Evolutionary conservation across 2,329 filamentous ascomycete species (phyloP).

Genomic region (Alternaria burnsii): DNA sequence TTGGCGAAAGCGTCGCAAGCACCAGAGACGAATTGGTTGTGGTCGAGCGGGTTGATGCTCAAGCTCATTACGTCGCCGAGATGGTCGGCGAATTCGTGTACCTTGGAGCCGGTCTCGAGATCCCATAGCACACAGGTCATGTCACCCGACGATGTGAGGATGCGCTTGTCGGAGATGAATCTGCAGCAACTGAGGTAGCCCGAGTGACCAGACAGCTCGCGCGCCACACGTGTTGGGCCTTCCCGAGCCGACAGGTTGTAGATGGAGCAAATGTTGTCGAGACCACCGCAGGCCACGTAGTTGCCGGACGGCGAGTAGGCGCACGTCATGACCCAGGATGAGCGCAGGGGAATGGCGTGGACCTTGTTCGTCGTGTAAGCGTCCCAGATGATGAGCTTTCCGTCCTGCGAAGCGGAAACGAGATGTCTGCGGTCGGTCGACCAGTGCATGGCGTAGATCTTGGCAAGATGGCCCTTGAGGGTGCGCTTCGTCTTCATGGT

Average conservation of each 20-base stretch:
- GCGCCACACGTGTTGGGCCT: slow-evolving; percentile 94
- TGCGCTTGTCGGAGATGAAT: slow-evolving; percentile 98
- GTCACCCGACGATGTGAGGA: slow-evolving; percentile 96
- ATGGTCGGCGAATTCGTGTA: slow-evolving; percentile 98
- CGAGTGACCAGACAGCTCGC: slow-evolving; percentile 94
- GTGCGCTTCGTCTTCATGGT: slow-evolving; percentile 98
- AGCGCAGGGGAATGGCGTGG: slow-evolving; percentile 94
- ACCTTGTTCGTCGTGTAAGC: slow-evolving; percentile 99
- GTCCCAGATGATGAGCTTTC: slow-evolving; percentile 99
- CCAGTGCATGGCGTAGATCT: slow-evolving; percentile 99
- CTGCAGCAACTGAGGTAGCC: slow-evolving; percentile 98
- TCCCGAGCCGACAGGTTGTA: slow-evolving; percentile 98
- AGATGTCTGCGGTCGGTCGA: slow-evolving; percentile 97
- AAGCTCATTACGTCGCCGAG: slow-evolving; percentile 99
- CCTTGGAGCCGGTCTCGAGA: slow-evolving; percentile 95
- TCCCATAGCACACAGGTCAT: slow-evolving; percentile 99
- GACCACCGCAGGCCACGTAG: slow-evolving; percentile 96
- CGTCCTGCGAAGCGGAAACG: slow-evolving; percentile 97
- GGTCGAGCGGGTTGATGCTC: slow-evolving; percentile 98
- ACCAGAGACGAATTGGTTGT: slow-evolving; percentile 99
- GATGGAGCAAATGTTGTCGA: slow-evolving; percentile 99
- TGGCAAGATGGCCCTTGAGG: slow-evolving; percentile 95
- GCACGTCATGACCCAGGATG: slow-evolving; percentile 99
- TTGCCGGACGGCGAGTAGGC: slow-evolving; percentile 98
- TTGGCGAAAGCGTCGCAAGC: slow-evolving; percentile 99